Percentiles rank a stretch among this genome's conserved stretches.
Evolutionary conservation across 2,329 filamentous ascomycete species (phyloP).

Genomic region (Fusarium sp.): DNA sequence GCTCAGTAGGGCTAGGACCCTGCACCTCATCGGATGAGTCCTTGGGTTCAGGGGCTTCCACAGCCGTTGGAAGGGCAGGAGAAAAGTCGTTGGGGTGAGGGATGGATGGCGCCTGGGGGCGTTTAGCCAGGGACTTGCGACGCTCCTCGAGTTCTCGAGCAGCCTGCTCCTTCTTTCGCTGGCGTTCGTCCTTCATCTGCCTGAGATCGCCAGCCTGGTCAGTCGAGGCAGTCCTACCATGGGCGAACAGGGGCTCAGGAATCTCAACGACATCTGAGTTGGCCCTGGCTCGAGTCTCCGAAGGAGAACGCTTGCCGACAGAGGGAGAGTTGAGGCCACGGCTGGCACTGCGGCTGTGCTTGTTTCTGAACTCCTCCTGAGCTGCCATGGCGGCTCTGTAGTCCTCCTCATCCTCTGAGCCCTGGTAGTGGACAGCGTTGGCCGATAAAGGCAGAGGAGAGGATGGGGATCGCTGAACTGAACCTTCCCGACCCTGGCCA

Average conservation of each 20-base stretch:
- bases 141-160: conserved; percentile 89
- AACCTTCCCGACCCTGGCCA: conserved; percentile 66
- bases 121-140: conserved; percentile 79
- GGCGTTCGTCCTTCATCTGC: conserved; percentile 65
- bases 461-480: conserved; percentile 73
- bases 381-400: conserved; percentile 61
- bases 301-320: conserved; percentile 48
- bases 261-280: conserved; percentile 45
- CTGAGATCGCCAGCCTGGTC: conserved; percentile 63
- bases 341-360: conserved; percentile 62
- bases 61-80: conserved; percentile 42
- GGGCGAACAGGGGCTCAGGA: conserved; percentile 44
- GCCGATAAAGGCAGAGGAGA: conserved; percentile 80
- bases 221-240: conserved; percentile 52
- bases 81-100: conserved; percentile 71
- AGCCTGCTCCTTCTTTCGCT: conserved; percentile 74
- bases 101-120: conserved; percentile 80
- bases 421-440: conserved; percentile 48
- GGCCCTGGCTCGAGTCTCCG: conserved; percentile 51
- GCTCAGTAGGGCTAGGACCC: conserved; percentile 70
- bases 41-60: conserved; percentile 56
- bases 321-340: conserved; percentile 51
- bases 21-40: conserved; percentile 55
- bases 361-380: conserved; percentile 63
- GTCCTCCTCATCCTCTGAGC: conserved; percentile 72